Evolutionary conservation across 495 filamentous ascomycete species (phyloP).

Genomic region (Neurospora sp.): DNA sequence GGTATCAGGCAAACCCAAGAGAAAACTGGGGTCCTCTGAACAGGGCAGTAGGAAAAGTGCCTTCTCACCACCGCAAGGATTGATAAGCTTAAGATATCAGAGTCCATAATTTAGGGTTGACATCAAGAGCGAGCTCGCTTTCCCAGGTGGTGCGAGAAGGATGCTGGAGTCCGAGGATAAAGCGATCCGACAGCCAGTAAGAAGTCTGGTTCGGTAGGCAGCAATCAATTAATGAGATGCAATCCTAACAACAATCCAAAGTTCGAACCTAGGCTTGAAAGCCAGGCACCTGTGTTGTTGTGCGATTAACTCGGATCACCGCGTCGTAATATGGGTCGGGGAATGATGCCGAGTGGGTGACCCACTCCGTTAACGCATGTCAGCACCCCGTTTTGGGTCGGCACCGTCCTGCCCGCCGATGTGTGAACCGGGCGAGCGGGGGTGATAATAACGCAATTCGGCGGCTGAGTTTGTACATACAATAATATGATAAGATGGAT

Average conservation of each 20-base stretch:
- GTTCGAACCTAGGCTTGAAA: not conserved
- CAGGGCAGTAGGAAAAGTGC: slow-evolving; percentile 47
- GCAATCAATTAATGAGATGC: not conserved
- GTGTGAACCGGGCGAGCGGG: not conserved
- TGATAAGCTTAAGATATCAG: not conserved
- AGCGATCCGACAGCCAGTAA: not conserved
- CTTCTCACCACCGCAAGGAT: not conserved
- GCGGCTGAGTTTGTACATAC: not conserved
- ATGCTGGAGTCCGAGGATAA: not conserved
- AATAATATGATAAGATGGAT: not conserved
- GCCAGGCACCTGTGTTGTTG: not conserved
- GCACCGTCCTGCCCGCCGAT: not conserved
- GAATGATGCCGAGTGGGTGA: not conserved
- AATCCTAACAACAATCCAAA: not conserved
- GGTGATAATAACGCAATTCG: slow-evolving; percentile 16
- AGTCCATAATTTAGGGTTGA: not conserved
- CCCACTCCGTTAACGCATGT: not conserved
- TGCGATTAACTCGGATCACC: not conserved
- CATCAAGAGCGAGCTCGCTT: not conserved
- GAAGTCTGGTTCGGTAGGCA: not conserved
- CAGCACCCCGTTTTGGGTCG: not conserved
- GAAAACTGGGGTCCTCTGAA: slow-evolving; percentile 92
- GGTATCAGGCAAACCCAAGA: slow-evolving; percentile 81
- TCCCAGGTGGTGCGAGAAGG: not conserved
- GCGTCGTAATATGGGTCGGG: not conserved